Percentiles rank a stretch among this genome's conserved stretches.
Conservation (phyloP, 306 rosid genomes). For the Quercus bicolor region DNA sequence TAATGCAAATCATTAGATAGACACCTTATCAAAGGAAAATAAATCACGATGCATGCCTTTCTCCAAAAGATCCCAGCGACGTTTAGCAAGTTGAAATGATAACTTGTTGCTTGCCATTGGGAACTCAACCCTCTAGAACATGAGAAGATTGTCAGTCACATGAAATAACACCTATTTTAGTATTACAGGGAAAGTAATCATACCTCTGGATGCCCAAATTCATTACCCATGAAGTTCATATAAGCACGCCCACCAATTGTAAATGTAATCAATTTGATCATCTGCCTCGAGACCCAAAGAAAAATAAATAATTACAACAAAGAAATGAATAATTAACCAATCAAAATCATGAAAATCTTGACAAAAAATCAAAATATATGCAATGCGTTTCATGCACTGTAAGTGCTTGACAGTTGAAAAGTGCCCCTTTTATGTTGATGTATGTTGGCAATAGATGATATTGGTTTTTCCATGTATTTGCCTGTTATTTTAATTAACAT, state of each 20-base stretch:
- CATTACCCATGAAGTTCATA: conserved; percentile 97
- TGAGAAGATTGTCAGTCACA: conserved; percentile 28
- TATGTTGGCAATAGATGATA: not conserved
- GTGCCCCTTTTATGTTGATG: not conserved
- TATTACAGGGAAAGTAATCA: conserved; percentile 19
- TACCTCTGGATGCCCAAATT: conserved; percentile 96
- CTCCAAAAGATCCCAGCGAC: conserved; percentile 77
- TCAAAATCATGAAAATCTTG: not conserved
- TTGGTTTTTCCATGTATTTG: not conserved
- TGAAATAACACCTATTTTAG: conserved; percentile 5
- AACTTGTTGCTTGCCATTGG: conserved; percentile 72
- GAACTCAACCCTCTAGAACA: conserved; percentile 78
- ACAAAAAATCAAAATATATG: not conserved
- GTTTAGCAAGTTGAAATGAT: conserved; percentile 79
- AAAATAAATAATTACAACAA: not conserved
- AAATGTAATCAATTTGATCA: conserved; percentile 80
- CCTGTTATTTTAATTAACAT: not conserved
- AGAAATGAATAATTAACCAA: conserved; percentile 12
- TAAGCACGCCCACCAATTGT: conserved; percentile 77
- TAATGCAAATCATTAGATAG: conserved; percentile 13
- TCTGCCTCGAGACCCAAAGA: conserved; percentile 41
- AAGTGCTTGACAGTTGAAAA: not conserved
- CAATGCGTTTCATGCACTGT: not conserved
- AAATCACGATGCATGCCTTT: conserved; percentile 55
- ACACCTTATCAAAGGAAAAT: conserved; percentile 75